phyloP scores from a whole-genome alignment of 805 yeast species.

The Candida vaughaniae region DNA sequence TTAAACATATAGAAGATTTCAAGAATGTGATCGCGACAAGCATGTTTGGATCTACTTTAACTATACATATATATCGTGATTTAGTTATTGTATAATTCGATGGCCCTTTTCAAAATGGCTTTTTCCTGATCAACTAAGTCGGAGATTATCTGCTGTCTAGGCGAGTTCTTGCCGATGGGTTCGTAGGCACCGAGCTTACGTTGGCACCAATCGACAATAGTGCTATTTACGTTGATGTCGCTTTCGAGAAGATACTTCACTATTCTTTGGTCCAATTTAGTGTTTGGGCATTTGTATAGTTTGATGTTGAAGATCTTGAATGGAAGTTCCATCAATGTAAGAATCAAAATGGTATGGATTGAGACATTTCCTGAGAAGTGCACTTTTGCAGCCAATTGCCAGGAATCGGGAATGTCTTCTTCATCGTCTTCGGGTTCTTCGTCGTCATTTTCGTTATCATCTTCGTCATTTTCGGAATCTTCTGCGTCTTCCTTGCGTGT shows the following conservation, averaged over 20 bases:
- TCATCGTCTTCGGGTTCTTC: slow-evolving; percentile 21
- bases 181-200: slow-evolving; percentile 1
- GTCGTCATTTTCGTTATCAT: slow-evolving; percentile 14
- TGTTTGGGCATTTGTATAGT: slow-evolving; percentile 6
- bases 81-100: too few relatives aligned
- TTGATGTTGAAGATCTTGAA: slow-evolving; percentile 15
- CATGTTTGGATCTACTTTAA: too few relatives aligned
- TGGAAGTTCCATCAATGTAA: slow-evolving; percentile 27
- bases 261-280: slow-evolving; percentile 7
- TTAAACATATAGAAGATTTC: too few relatives aligned
- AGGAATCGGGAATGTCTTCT: slow-evolving; percentile 26
- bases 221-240: neutral
- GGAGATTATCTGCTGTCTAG: slow-evolving; percentile 10
- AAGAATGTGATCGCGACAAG: too few relatives aligned
- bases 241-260: slow-evolving; percentile 8
- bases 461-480: slow-evolving; percentile 12
- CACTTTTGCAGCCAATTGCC: slow-evolving; percentile 47
- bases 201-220: slow-evolving; percentile 2
- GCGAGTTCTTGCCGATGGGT: neutral
- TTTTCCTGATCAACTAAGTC: slow-evolving; percentile 27
- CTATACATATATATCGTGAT: too few relatives aligned
- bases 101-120: slow-evolving; percentile 18
- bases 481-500: slow-evolving; percentile 14
- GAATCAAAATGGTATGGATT: slow-evolving; percentile 40
- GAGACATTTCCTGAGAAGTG: slow-evolving; percentile 44